A percentile compares a stretch with the other conserved stretches of the same genome.
phyloP scores from a whole-genome alignment of 2,329 filamentous ascomycete genomes.

The Penicillium crustosum region DNA sequence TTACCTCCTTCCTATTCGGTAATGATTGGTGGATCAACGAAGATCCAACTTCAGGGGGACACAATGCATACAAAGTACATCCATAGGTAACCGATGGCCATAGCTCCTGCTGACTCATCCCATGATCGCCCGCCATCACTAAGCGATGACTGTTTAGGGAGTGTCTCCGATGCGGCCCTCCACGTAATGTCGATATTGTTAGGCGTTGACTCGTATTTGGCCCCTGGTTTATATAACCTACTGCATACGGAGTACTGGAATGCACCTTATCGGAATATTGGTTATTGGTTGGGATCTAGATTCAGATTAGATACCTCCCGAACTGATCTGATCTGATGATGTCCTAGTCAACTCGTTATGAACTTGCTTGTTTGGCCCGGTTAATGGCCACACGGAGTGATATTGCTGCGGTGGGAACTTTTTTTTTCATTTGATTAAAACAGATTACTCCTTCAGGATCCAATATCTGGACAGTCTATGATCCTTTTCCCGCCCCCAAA shows the following conservation, averaged over 20 bases:
- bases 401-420: no score
- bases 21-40: slow-evolving; percentile 16
- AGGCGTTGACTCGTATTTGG: slow-evolving; percentile 3
- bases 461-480: not conserved
- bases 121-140: slow-evolving; percentile 12
- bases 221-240: not conserved
- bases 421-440: not conserved
- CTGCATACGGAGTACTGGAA: not conserved
- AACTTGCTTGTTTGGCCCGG: not conserved
- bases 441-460: not conserved
- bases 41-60: slow-evolving; percentile 12
- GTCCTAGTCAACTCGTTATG: not conserved
- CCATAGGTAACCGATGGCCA: slow-evolving; percentile 27
- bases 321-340: not conserved
- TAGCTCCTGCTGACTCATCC: slow-evolving; percentile 24
- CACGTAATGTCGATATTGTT: slow-evolving; percentile 4
- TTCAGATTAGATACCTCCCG: slow-evolving; percentile 5
- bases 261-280: not conserved
- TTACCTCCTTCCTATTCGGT: slow-evolving; percentile 27
- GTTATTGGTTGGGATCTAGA: slow-evolving; percentile 5
- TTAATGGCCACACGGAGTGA: not conserved
- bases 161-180: slow-evolving; percentile 17
- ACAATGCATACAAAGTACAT: not conserved
- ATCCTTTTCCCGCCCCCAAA: not conserved
- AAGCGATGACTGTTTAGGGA: slow-evolving; percentile 19